Evolutionary conservation across 2,329 filamentous ascomycete genomes (phyloP).

Genomic region (Claviceps sp.): DNA sequence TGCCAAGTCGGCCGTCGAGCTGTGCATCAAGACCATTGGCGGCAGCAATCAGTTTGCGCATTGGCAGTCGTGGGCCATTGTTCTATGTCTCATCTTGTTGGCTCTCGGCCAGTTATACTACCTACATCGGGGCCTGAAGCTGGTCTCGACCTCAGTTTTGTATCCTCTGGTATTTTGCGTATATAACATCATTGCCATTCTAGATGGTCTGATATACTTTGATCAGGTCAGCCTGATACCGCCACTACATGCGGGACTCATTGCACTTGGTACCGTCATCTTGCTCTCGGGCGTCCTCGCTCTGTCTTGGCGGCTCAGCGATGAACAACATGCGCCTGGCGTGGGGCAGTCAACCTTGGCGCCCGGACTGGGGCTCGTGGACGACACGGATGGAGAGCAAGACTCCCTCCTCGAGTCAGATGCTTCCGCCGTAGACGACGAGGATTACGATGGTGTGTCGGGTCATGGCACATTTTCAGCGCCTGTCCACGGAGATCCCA

Average conservation of each 20-base stretch:
- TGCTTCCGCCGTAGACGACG: slow-evolving; percentile 28
- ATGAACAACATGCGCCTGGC: slow-evolving; percentile 51
- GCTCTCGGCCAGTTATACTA: slow-evolving; percentile 91
- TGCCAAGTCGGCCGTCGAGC: slow-evolving; percentile 91
- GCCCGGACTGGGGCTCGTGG: slow-evolving; percentile 70
- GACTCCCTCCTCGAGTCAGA: slow-evolving; percentile 39
- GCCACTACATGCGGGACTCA: slow-evolving; percentile 62
- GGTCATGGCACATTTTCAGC: slow-evolving; percentile 36
- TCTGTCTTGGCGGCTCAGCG: slow-evolving; percentile 83
- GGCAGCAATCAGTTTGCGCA: slow-evolving; percentile 85
- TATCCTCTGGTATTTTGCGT: slow-evolving; percentile 97
- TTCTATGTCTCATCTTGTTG: slow-evolving; percentile 65
- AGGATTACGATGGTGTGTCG: slow-evolving; percentile 27
- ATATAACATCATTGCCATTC: slow-evolving; percentile 97
- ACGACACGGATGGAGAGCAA: slow-evolving; percentile 51
- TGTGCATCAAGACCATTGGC: slow-evolving; percentile 77
- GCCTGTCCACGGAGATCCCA: slow-evolving; percentile 18
- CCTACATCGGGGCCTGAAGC: slow-evolving; percentile 81
- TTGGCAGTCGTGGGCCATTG: slow-evolving; percentile 89
- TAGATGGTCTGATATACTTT: slow-evolving; percentile 96
- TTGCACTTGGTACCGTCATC: slow-evolving; percentile 75
- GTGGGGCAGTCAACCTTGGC: slow-evolving; percentile 57
- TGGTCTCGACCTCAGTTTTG: slow-evolving; percentile 88
- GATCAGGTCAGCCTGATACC: slow-evolving; percentile 72
- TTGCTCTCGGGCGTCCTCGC: slow-evolving; percentile 79